A percentile compares a stretch with the other conserved stretches of the same genome.
phyloP scores from a whole-genome alignment of 2,329 filamentous ascomycete genomes.

The Exophiala sp. region DNA sequence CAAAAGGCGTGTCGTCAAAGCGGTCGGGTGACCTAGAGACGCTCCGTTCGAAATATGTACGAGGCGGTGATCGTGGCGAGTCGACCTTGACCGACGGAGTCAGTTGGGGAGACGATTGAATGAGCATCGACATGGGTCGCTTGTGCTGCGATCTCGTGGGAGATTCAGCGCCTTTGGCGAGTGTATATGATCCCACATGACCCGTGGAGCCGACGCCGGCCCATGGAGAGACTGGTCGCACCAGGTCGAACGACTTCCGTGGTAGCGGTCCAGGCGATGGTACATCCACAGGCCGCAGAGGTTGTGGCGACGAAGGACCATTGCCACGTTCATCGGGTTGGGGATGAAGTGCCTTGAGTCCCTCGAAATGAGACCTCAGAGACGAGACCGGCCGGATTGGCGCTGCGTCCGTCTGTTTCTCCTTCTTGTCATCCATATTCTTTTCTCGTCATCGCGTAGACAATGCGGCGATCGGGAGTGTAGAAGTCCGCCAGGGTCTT shows the following conservation, averaged over 20 bases:
- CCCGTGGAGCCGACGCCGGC: conserved; percentile 27
- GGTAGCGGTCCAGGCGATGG: conserved; percentile 31
- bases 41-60: conserved; percentile 29
- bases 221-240: conserved; percentile 41
- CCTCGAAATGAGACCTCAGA: conserved; percentile 48
- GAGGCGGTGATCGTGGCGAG: conserved; percentile 43
- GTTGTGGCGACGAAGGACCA: conserved; percentile 32
- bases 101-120: conserved; percentile 41
- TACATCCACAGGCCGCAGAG: conserved; percentile 31
- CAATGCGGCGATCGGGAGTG: not conserved
- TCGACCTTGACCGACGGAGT: conserved; percentile 43
- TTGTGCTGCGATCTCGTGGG: conserved; percentile 61
- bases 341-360: conserved; percentile 35
- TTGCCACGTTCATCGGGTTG: conserved; percentile 9
- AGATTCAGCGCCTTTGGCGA: conserved; percentile 36
- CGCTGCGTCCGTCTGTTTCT: conserved; percentile 23
- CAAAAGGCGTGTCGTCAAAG: conserved; percentile 21
- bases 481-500: too few relatives aligned
- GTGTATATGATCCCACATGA: conserved; percentile 27
- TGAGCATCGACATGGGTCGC: conserved; percentile 44
- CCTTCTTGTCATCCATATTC: conserved; percentile 19
- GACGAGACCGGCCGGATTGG: conserved; percentile 45
- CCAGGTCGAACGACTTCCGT: conserved; percentile 43
- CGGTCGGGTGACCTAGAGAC: conserved; percentile 27
- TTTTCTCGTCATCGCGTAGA: conserved; percentile 5